A percentile compares a stretch with the other conserved stretches of the same genome.
phyloP scores from a whole-genome alignment of 1,284 basidiomycete species.

The Cutaneotrichosporon cutaneum region DNA sequence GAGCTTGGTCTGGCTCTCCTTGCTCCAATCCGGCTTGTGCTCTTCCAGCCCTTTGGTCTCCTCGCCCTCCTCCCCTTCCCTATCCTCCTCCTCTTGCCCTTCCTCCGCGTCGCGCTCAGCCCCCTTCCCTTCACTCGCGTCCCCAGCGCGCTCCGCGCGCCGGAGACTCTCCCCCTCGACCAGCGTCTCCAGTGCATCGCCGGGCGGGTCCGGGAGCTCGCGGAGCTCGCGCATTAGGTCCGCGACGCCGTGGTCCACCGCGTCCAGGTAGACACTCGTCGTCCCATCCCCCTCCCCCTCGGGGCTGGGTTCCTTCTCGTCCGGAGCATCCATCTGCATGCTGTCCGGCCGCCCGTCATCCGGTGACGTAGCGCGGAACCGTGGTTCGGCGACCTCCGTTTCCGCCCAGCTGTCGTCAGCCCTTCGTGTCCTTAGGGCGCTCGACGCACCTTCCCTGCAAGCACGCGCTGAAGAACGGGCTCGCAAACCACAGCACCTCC shows the following conservation, averaged over 20 bases:
- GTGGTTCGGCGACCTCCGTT: conserved; percentile 21
- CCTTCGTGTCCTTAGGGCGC: background rate
- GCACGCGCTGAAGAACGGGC: conserved; percentile 49
- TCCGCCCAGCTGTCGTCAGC: conserved; percentile 43
- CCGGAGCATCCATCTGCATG: background rate
- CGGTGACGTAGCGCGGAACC: background rate
- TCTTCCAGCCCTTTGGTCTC: background rate
- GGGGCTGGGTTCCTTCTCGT: background rate
- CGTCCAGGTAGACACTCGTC: conserved; percentile 41
- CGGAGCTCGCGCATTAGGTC: conserved; percentile 40
- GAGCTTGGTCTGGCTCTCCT: background rate
- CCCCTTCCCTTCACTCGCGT: background rate
- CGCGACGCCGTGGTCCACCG: conserved; percentile 29
- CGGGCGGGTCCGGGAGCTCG: conserved; percentile 32
- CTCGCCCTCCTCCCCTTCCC: background rate
- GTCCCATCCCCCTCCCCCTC: background rate
- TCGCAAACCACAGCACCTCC: conserved; percentile 49
- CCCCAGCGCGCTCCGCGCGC: background rate
- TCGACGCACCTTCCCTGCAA: conserved; percentile 44
- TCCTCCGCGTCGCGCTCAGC: background rate
- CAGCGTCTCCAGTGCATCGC: conserved; percentile 10
- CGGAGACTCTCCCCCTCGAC: conserved; percentile 8
- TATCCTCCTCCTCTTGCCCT: background rate
- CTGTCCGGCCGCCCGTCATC: background rate
- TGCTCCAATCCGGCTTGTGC: background rate